Evolutionary conservation across 495 filamentous ascomycete species (phyloP).

Genomic region (Amorphotheca resinae): DNA sequence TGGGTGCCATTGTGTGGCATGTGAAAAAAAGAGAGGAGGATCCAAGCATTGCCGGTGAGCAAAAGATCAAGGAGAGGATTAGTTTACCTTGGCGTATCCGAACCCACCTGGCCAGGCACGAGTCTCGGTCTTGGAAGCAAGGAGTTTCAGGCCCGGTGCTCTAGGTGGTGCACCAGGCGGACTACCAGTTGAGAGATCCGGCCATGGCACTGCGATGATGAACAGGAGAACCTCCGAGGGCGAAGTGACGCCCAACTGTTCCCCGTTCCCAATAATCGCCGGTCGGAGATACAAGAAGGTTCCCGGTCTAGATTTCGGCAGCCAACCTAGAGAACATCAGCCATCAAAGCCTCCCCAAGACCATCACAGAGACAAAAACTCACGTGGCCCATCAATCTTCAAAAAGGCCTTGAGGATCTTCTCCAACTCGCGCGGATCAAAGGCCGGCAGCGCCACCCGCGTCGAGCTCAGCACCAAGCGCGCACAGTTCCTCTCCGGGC

Average conservation of each 20-base stretch:
- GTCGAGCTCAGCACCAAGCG: constrained; percentile 59
- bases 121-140: constrained; percentile 63
- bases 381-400: constrained; percentile 47
- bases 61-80: no score
- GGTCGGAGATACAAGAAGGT: constrained; percentile 74
- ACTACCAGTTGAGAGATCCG: constrained; percentile 35
- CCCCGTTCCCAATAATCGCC: constrained; percentile 70
- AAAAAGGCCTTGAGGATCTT: constrained; percentile 58
- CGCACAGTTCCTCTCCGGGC: constrained; percentile 61
- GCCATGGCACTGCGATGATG: constrained; percentile 66
- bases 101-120: constrained; percentile 94
- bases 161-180: constrained; percentile 24
- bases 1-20: no score
- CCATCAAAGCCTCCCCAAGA: no score
- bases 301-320: constrained; percentile 55
- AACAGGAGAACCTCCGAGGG: constrained; percentile 74
- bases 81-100: constrained; percentile 79
- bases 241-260: constrained; percentile 67
- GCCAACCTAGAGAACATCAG: constrained; percentile 38
- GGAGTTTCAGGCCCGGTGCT: constrained; percentile 51
- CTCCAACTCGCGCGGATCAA: constrained; percentile 56
- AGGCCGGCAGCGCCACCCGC: constrained; percentile 67
- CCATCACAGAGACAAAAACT: no score
- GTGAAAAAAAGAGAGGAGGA: no score
- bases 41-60: no score